phyloP scores from a whole-genome alignment of 148 eudicot species.

The Silene latifolia region DNA sequence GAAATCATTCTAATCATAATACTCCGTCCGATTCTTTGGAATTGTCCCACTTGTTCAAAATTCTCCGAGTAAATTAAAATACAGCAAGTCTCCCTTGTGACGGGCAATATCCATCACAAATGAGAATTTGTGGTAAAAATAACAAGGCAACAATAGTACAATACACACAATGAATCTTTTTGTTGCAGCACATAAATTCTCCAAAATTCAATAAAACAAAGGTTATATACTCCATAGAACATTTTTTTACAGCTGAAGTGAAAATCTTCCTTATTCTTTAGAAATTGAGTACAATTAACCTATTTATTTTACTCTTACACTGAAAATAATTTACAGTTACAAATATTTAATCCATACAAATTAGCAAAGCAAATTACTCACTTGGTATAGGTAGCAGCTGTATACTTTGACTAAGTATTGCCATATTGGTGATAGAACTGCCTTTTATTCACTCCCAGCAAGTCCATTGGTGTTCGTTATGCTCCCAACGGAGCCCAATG shows the following conservation, averaged over 20 bases:
- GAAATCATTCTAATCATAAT: no score
- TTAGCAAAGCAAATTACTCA: no score
- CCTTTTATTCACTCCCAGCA: constrained; percentile 76
- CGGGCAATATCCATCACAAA: no score
- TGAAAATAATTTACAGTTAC: neutral
- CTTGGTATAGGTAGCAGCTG: neutral
- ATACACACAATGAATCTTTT: no score
- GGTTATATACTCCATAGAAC: neutral
- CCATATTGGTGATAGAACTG: constrained; percentile 37
- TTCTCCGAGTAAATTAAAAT: no score
- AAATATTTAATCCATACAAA: neutral
- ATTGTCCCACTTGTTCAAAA: no score
- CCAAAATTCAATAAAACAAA: neutral
- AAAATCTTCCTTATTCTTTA: neutral
- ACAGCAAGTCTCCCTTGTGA: no score
- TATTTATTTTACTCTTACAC: neutral
- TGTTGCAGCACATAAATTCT: no score
- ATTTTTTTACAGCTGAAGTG: neutral
- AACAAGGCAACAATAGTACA: no score
- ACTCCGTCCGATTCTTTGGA: no score
- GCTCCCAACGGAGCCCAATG: constrained; percentile 89
- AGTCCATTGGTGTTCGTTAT: constrained; percentile 80
- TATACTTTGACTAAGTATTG: no score
- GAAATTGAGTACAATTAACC: neutral
- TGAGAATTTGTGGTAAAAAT: no score